Conservation (phyloP, 1,139 yeast genomes). For the Kodamaea sp. region DNA sequence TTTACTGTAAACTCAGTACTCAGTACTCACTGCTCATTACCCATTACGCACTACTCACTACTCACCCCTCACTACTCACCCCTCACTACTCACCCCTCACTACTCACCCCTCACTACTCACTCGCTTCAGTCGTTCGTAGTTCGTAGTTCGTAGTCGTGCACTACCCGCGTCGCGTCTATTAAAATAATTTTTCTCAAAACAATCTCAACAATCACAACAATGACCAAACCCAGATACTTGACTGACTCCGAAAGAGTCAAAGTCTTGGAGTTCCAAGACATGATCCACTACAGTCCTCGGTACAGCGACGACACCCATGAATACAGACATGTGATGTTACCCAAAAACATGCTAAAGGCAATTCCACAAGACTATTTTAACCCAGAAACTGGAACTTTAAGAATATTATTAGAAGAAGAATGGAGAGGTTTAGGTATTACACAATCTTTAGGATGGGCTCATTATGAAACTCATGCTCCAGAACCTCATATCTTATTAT, state of each 20-base stretch:
- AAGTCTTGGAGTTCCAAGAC: conserved; percentile 88
- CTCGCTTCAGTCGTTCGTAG: no score
- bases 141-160: no score
- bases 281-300: conserved; percentile 92
- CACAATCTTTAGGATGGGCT: conserved; percentile 97
- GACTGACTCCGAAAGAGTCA: conserved; percentile 78
- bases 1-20: no score
- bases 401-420: conserved; percentile 91
- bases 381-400: conserved; percentile 91
- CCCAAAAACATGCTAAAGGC: conserved; percentile 95
- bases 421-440: conserved; percentile 98
- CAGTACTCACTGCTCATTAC: no score
- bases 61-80: no score
- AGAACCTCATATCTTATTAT: conserved; percentile 92
- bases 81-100: no score
- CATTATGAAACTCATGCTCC: conserved; percentile 98
- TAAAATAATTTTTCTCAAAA: background rate
- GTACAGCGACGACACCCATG: conserved; percentile 85
- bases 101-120: no score
- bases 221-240: conserved; percentile 61
- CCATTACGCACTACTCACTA: no score
- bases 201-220: conserved; percentile 1
- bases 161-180: background rate
- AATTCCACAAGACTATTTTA: conserved; percentile 94
- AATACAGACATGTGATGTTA: conserved; percentile 88